Base-by-base conservation (phyloP, 106 monocot species). In the Dendrobium officinale region DNA sequence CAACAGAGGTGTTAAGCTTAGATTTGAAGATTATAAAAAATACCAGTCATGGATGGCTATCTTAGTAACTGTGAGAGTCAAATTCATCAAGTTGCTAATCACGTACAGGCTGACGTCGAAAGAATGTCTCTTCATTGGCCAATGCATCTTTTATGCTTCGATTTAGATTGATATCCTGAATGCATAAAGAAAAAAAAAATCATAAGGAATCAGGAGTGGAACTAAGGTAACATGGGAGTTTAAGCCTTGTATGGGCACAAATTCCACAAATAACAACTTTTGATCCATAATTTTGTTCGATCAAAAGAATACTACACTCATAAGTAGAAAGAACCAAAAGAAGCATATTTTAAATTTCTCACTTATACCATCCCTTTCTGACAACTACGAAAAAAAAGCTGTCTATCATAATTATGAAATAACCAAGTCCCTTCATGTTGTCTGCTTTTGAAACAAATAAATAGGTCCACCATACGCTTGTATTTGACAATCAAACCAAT, bases 101-200 rank as follows among this genome's bases (percentile, higher is more conserved):
- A 64, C 47, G 44, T 91, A 99, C 99, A 68, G 88, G 95, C 41
- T 88, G 86, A 56, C 80, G 88, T 42, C 88, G 89, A 83, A 99
- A 99, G 87, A 93, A 99, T 42, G 64, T 81, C 82, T 95, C 93
- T 80, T 99, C 99, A 84, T 81, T 81, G 27, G 93, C 91, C 55
- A 99, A 86, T 64, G 95, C 99, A 80, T 95, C 99, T 81, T 93
- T 91, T 47, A 99, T 86, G 70, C 90, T 92, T 49, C 88, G 83
- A n/a, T 95, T 95, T 44, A 81, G 70, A 68, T 90, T 87, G 59
- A 99, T 93, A 83, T 99, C 99, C 99, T 99, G 90, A 68, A 78
- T 42, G 51, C 13, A 43, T 20, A 74, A 33, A 76, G 26, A 76
- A 49, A 19, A 47, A 47, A 4, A 49, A 13, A 76, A 49, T 76